These are phyloP conservation scores for Colletotrichum musae DNA, from an alignment of 2,329 filamentous ascomycete species.

Conservation along the genomic window DNA sequence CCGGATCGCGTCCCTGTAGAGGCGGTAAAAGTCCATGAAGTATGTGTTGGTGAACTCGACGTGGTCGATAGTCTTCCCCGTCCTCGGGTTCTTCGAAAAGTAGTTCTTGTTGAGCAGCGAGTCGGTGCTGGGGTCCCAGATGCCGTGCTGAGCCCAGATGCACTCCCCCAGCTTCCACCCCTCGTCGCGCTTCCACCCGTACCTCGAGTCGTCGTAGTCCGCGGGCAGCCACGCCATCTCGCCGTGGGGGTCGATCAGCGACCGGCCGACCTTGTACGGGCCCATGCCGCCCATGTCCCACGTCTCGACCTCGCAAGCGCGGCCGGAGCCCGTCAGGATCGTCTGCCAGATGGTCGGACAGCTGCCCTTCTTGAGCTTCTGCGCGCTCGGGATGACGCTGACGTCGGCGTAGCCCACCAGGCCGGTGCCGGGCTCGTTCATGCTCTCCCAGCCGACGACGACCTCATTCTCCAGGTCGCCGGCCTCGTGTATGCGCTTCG, in stretches of 20 bases:
- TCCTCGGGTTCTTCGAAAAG: conserved; percentile 84
- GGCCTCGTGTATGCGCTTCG: conserved; percentile 87
- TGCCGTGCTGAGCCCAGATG: conserved; percentile 95
- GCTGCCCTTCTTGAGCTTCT: conserved; percentile 92
- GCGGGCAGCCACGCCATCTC: conserved; percentile 85
- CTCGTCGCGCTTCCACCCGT: conserved; percentile 90
- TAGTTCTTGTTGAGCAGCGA: conserved; percentile 87
- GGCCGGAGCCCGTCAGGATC: conserved; percentile 90
- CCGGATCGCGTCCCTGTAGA: conserved; percentile 82
- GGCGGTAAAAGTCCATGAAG: conserved; percentile 88
- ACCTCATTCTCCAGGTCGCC: conserved; percentile 89
- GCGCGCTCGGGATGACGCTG: conserved; percentile 84
- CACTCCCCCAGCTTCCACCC: conserved; percentile 96
- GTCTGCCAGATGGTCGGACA: conserved; percentile 96
- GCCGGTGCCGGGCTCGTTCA: conserved; percentile 95
- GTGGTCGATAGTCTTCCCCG: conserved; percentile 82
- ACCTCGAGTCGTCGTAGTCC: conserved; percentile 88
- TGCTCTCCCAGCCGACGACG: conserved; percentile 94
- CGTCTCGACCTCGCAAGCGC: conserved; percentile 89
- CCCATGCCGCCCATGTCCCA: conserved; percentile 97
- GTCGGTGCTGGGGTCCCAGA: conserved; percentile 90
- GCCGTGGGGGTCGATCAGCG: conserved; percentile 89
- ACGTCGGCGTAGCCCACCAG: conserved; percentile 88
- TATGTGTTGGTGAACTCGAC: conserved; percentile 91
- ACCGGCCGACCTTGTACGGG: conserved; percentile 88